These are phyloP conservation scores for Cubamyces sp. DNA, from an alignment of 768 basidiomycete genomes.

Conservation along the genomic window DNA sequence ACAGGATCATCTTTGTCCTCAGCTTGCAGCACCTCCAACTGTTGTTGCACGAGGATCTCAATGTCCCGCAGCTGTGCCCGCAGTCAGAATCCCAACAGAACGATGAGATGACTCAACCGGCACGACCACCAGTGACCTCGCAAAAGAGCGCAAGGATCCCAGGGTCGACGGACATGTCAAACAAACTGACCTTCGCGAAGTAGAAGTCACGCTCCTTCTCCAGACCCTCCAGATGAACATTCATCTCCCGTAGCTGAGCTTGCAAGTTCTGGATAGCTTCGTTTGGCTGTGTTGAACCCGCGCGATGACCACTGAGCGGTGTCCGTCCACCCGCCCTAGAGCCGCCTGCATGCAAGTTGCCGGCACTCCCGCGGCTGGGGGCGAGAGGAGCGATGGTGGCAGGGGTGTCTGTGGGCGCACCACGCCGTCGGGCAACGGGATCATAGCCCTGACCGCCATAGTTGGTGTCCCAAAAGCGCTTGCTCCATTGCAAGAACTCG, in stretches of 20 bases:
- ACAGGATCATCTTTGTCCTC: conserved; percentile 61
- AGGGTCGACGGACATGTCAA: background rate
- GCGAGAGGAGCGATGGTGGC: conserved; percentile 76
- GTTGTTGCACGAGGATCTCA: conserved; percentile 89
- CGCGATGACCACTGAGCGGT: conserved; percentile 69
- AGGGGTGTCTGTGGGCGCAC: conserved; percentile 73
- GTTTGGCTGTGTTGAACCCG: conserved; percentile 66
- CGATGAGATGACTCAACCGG: too few species aligned
- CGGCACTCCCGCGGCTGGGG: conserved; percentile 36
- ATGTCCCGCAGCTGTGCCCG: conserved; percentile 87
- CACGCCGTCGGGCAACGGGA: conserved; percentile 78
- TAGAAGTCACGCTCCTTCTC: conserved; percentile 99
- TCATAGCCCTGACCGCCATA: conserved; percentile 89
- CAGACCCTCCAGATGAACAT: conserved; percentile 79
- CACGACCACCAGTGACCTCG: too few species aligned
- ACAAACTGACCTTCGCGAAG: conserved; percentile 82
- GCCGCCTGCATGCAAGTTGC: conserved; percentile 38
- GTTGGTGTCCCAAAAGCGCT: conserved; percentile 94
- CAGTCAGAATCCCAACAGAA: conserved; percentile 6
- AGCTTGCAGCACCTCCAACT: conserved; percentile 63
- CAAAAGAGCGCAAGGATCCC: too few species aligned
- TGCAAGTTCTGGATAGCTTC: conserved; percentile 73
- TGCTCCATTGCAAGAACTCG: conserved; percentile 97
- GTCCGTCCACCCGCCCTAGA: conserved; percentile 70
- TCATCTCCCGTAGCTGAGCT: conserved; percentile 81